These are phyloP conservation scores for Euphorbia corollata DNA, from an alignment of 441 rosid species.

Conservation along the genomic window DNA sequence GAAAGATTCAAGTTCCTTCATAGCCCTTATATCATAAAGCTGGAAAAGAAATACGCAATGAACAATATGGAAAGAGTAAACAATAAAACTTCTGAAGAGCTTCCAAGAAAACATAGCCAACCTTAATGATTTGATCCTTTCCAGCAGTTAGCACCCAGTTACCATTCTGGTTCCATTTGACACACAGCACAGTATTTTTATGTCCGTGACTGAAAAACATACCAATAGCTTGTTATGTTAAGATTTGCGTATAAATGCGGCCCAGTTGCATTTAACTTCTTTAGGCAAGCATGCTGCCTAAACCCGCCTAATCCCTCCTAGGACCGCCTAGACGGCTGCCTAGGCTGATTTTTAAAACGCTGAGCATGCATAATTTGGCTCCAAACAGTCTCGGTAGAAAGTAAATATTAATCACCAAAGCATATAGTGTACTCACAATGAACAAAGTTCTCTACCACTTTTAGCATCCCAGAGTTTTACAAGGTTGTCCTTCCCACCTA, in stretches of 20 bases:
- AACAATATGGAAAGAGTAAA: not conserved
- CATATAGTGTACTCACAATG: slow-evolving; percentile 55
- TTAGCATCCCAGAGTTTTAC: slow-evolving; percentile 99
- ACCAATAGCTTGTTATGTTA: slow-evolving; percentile 19
- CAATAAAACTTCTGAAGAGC: not conserved
- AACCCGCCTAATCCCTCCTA: too few relatives aligned
- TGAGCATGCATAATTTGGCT: not conserved
- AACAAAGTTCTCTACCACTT: slow-evolving; percentile 81
- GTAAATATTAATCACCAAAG: slow-evolving; percentile 14
- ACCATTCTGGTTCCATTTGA: too few relatives aligned
- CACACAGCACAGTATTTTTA: slow-evolving; percentile 89
- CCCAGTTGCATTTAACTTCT: not conserved
- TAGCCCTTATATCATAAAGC: slow-evolving; percentile 89
- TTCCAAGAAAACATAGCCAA: slow-evolving; percentile 32
- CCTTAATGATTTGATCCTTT: too few relatives aligned
- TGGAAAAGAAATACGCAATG: slow-evolving; percentile 6
- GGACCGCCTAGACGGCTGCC: too few relatives aligned
- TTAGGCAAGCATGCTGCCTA: slow-evolving; percentile 4
- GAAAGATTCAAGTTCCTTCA: slow-evolving; percentile 98
- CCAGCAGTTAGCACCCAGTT: too few relatives aligned
- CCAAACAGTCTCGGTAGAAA: not conserved
- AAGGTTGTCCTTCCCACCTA: slow-evolving; percentile 95
- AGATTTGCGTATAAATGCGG: not conserved
- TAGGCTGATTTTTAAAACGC: too few relatives aligned
- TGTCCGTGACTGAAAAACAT: slow-evolving; percentile 82